These are phyloP conservation scores for Hibiscus mutabilis DNA, from an alignment of 345 rosid species.

Conservation along the genomic window DNA sequence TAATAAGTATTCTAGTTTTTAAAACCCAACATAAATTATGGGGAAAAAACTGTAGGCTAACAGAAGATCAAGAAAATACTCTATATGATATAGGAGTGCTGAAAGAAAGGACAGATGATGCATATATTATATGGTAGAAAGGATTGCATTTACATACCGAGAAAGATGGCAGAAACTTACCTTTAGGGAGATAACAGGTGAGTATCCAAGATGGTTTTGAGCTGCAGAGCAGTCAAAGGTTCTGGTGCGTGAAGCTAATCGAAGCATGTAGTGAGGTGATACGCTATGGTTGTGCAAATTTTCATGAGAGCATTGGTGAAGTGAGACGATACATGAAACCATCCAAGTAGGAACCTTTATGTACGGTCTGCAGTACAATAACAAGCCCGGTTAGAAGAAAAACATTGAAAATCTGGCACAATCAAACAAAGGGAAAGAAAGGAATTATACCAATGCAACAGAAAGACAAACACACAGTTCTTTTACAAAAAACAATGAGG, in stretches of 20 bases:
- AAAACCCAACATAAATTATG: neutral
- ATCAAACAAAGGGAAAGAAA: neutral
- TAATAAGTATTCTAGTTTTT: neutral
- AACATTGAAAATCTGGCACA: neutral
- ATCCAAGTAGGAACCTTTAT: conserved; percentile 55
- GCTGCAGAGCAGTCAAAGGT: conserved; percentile 84
- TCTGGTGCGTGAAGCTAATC: conserved; percentile 60
- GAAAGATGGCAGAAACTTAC: conserved; percentile 35
- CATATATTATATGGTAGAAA: neutral
- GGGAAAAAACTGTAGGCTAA: neutral
- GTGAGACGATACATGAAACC: conserved; percentile 33
- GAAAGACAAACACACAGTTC: neutral
- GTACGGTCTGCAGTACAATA: conserved; percentile 55
- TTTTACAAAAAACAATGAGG: neutral
- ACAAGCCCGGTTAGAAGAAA: conserved; percentile 14
- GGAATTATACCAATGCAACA: neutral
- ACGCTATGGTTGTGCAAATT: conserved; percentile 37
- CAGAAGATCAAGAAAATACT: neutral
- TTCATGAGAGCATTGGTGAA: conserved; percentile 46
- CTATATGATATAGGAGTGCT: neutral
- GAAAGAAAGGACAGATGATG: neutral
- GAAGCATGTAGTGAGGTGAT: conserved; percentile 44
- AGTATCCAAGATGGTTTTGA: conserved; percentile 59
- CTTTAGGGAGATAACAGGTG: conserved; percentile 55
- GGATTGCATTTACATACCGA: neutral